Base-by-base conservation (phyloP, 2,329 filamentous ascomycete genomes). In the Paecilomyces fulvus region DNA sequence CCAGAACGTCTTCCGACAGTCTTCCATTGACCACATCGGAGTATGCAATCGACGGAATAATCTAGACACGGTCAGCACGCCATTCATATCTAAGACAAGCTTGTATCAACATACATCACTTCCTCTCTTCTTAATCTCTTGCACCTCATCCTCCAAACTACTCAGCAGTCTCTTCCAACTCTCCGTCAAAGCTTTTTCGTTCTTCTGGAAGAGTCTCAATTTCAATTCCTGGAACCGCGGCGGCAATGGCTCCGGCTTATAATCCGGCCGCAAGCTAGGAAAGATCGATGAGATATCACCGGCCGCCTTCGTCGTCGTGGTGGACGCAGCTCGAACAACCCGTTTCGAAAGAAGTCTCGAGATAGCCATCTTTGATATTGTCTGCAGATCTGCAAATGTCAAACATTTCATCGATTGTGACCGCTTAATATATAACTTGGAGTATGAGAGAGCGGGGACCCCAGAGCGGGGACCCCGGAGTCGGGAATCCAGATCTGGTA, bases 201-300 rank as follows among this genome's bases (percentile, higher is more conserved):
- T 73, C 49, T 69, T 70, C 25, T 67, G 57, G 33, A 77, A 75
- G 1, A 77, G 55, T 1, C 57, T 56, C 28, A 60, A 57, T 55
- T 78, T 78, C 28, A 78, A 59, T 11, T 74, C 68, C 33, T 65
- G 64, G 52, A 77, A 79, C 5, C 76, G 70, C 30, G 68, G 55
- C 2, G 75, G 73, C 14, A 79, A 64, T 12, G 75, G 72, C 52
- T 74, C 67, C 1, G 73, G 67, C 52, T 73, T 66, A 55, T 74
- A 74, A 56, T 74, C 75, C 1, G 74, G 74, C 57, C 66, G 64
- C 54, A 79, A 65, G 58, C 74, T 76, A 1, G 75, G 75, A 56
- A 79, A 79, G n/a, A 78, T 75, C 10, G 74, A 76, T 3, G 75
- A 77, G 55, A 79, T 78, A 60, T 79, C 76, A 30, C 75, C 75